A percentile compares a stretch with the other conserved stretches of the same genome.
These are phyloP conservation scores for Ceratobasidium papillatum DNA, from an alignment of 1,284 basidiomycete genomes.

Conservation along the genomic window DNA sequence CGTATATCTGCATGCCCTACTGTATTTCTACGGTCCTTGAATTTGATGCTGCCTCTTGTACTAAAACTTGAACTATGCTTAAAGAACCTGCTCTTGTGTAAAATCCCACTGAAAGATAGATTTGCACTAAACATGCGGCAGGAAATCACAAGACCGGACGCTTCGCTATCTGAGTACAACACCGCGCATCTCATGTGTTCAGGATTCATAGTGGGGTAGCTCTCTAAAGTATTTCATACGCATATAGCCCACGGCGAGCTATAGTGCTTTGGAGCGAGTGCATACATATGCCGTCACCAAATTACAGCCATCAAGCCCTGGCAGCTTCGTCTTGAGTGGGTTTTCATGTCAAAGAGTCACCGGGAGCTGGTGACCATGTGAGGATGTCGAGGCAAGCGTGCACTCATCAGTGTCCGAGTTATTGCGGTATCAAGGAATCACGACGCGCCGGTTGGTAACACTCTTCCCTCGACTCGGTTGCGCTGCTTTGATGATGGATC, in stretches of 20 bases:
- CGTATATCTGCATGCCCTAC: not conserved
- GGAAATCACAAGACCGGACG: too few species aligned
- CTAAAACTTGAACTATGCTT: not conserved
- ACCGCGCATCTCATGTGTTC: too few species aligned
- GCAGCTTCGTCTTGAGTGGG: not conserved
- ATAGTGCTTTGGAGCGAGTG: too few species aligned
- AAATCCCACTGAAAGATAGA: too few species aligned
- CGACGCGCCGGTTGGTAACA: not conserved
- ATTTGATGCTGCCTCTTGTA: not conserved
- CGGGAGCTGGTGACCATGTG: not conserved
- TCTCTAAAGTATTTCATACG: too few species aligned
- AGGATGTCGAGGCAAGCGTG: not conserved
- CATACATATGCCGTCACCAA: not conserved
- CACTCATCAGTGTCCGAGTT: not conserved
- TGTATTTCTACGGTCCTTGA: slow-evolving; percentile 4
- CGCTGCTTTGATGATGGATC: not conserved
- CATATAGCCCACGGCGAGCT: not conserved
- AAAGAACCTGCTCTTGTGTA: not conserved
- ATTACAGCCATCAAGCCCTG: not conserved
- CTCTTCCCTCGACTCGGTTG: not conserved
- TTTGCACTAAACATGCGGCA: too few species aligned
- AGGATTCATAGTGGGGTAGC: too few species aligned
- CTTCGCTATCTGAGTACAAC: too few species aligned
- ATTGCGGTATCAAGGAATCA: not conserved
- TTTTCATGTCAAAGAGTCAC: not conserved